Evolutionary conservation across 306 rosid species (phyloP).

Genomic region (Trifolium fragiferum): DNA sequence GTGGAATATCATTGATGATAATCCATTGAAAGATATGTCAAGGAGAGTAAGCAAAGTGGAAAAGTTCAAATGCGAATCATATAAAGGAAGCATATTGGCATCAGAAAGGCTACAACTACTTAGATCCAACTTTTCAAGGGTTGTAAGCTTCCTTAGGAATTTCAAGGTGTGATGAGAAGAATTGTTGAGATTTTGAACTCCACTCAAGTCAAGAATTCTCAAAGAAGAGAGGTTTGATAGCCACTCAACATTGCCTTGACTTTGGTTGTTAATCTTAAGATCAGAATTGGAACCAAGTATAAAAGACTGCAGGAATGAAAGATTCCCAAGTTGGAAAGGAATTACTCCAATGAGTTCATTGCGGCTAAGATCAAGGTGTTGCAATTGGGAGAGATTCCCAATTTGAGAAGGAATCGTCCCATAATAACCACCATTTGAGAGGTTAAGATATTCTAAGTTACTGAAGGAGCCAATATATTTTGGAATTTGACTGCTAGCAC

Average conservation of each 20-base stretch:
- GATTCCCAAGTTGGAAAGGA: constrained; percentile 8
- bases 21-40: no score
- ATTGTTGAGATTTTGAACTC: neutral
- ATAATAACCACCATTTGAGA: neutral
- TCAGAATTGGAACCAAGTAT: neutral
- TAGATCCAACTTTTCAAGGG: neutral
- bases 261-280: neutral
- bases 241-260: neutral
- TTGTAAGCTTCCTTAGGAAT: neutral
- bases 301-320: neutral
- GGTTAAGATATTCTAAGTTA: constrained; percentile 21
- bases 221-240: constrained; percentile 1
- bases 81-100: neutral
- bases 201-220: constrained; percentile 16
- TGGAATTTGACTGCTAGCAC: neutral
- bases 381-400: constrained; percentile 1
- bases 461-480: constrained; percentile 1
- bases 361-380: neutral
- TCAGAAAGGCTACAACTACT: neutral
- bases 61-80: neutral
- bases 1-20: neutral
- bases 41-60: no score
- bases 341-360: neutral
- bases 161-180: neutral
- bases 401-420: constrained; percentile 3